Evolutionary conservation across 1,284 basidiomycete species (phyloP), one percentile per base, ranked within the genome.

Genomic region (Ustilago lituana): DNA sequence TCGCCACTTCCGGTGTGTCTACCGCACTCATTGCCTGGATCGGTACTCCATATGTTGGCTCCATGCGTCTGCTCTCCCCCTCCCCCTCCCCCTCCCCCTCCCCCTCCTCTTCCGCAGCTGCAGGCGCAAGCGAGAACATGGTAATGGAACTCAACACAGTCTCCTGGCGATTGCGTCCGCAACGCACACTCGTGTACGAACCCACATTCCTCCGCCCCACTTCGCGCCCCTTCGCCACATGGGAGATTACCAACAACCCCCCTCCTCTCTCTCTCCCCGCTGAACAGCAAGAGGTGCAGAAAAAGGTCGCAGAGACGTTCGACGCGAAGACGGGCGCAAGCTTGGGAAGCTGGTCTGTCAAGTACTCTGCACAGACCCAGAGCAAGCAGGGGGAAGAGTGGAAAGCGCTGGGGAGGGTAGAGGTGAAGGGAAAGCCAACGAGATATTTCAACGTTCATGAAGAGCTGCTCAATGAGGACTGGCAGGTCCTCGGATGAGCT

Each of bases 381-480:
- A 84, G 85, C 59, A 84, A 86, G 23, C 27, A 15, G n/a, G 84
- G 91, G 11, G 38, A 31, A 9, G 84, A 87, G 22, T 61, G 46
- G 22, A 60, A 60, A 32, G 43, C 51, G 19, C 20, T 52, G 20
- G 79, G 69, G 4, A 52, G 41, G 0, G 69, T 69, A 12, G 41
- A 66, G 19, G 45, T 55, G 2, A 47, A 69, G 35, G 79, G 79
- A 11, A 60, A 65, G 37, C 70, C 70, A 9, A 57, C 64, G 47
- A 89, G 91, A 62, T 85, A 91, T 78, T 93, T 92, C 81, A 91
- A 92, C 73, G 90, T 93, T 29, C 91, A 93, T 72, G 89, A 91
- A 78, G 91, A 93, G 78, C 83, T 92, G 23, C 79, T 93, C 24
- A 73, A 73, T 40, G 74, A 81, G n/a, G 71, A 78, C 15, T 81